Base-by-base conservation (phyloP, 208 protist species). In the Borovskyia barvae region DNA sequence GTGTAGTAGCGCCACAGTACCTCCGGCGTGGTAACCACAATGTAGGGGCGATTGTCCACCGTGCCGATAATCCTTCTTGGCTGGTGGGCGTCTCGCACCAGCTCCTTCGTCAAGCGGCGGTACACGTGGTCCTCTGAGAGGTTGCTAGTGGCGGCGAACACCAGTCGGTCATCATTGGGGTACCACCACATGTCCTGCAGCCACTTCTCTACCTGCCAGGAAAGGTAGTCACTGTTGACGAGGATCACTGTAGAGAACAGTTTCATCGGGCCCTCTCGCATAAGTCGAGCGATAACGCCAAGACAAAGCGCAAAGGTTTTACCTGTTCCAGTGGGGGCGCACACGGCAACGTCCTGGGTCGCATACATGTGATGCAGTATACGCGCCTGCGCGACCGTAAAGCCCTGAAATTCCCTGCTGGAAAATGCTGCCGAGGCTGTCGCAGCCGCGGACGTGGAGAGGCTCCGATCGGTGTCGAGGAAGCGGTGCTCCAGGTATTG, bases 161-260 rank as follows among this genome's bases (percentile, higher is more conserved):
- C 77, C 0, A 92, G 72, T 0, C 78, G 82, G 32, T 96, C 85
- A 54, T 96, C 90, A 33, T 81, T 78, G 11, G 76, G 61, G 71
- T 85, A 90, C 82, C 90, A 93, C 90, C 90, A 96, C 82, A 96
- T 85, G 68, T 89, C 81, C 4, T 58, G 64, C 80, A 96, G 62
- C 87, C 90, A 93, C 56, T 35, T 74, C 54, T 86, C 82, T 55
- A 92, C 76, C 64, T 96, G 90, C 30, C 75, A 68, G 43, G 82
- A 88, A 17, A 96, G 70, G 46, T 80, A 57, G 62, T 93, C 85
- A 50, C 78, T 90, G 59, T 63, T 73, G 25, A 85, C 86, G 5
- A 96, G 73, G 24, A 96, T 75, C 8, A 96, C 26, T 17, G 77
- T 87, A 5, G 90, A 91, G 32, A 92, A 71, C 3, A 87, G 69